These are phyloP conservation scores for Teunomyces barrocoloradensis DNA, from an alignment of 805 yeast species.

Conservation along the genomic window DNA sequence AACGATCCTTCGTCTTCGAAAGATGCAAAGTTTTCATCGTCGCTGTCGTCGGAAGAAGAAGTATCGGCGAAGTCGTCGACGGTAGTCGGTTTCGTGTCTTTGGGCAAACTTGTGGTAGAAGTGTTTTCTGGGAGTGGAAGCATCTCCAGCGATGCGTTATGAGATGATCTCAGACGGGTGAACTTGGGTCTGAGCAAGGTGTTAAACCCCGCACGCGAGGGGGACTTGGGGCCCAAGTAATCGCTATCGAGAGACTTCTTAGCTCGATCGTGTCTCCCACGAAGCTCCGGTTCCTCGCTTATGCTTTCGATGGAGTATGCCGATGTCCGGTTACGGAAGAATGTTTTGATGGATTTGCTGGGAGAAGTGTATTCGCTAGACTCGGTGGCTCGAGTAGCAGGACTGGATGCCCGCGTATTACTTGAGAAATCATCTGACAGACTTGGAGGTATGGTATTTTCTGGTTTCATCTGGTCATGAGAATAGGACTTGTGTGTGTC, in stretches of 20 bases:
- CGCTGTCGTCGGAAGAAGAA: conserved; percentile 11
- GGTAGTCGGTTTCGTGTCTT: conserved; percentile 16
- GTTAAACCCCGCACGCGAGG: conserved; percentile 8
- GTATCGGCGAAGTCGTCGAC: conserved; percentile 42
- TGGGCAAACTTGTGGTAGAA: not conserved
- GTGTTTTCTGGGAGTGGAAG: not conserved
- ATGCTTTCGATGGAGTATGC: conserved; percentile 23
- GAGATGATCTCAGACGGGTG: conserved; percentile 18
- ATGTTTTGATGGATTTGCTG: conserved; percentile 22
- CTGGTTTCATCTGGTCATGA: conserved; percentile 4
- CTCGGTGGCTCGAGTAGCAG: conserved; percentile 3
- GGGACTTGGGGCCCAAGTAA: conserved; percentile 4
- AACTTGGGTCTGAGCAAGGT: conserved; percentile 20
- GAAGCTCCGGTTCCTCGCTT: conserved; percentile 19
- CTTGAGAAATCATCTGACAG: not conserved
- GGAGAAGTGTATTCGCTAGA: conserved; percentile 22
- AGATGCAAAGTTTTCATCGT: conserved; percentile 13
- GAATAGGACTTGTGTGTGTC: not conserved
- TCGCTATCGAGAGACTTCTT: conserved; percentile 8
- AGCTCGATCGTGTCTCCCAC: not conserved
- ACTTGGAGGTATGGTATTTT: not conserved
- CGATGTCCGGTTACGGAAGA: conserved; percentile 23
- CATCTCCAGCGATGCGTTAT: not conserved
- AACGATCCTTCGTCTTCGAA: conserved; percentile 25
- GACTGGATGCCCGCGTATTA: conserved; percentile 1